Base-by-base conservation (phyloP, 345 rosid genomes). In the Eucalyptus sp. region DNA sequence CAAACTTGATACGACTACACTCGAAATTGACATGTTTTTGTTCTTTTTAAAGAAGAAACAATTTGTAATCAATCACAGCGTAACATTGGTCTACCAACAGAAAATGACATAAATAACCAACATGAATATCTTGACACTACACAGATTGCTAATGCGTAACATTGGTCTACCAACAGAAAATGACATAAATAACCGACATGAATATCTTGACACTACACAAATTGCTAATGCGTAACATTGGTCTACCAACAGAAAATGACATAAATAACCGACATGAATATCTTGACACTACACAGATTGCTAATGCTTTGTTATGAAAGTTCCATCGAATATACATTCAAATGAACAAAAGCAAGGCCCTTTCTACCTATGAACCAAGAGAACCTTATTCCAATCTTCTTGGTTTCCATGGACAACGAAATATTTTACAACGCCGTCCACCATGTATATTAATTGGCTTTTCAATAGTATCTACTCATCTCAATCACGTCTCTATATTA, bases 1-100 rank as follows among this genome's bases (percentile, higher is more conserved):
- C 0, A 0, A 68, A 68, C 44, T 68, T 68, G 7, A 33, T 68
- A 16, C 7, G 2, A 16, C 1, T 25, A 11, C 66, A 10, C 66
- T 60, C 15, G 0, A 60, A 68, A 31, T 33, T 68, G 43, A 9
- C 24, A 31, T 17, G 43, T 33, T 31, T 16, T 68, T 0, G 1
- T 18, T 31, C 80, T 9, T 33, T 68, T 68, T 68, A 31, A 31
- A 68, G 5, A 41, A 33, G 24, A 66, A 66, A 68, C 24, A 68
- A 20, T 33, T 7, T 16, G 43, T 68, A 68, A 68, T 33, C 22
- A 31, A 17, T 68, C 24, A 33, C 7, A 68, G 3, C 1, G 0
- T 20, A 68, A 68, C 43, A 68, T 8, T 31, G 1, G 44, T 33
- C 80, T 8, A n/a, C 2, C 80, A 1, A 33, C 4, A 33, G 1